Base-by-base conservation (phyloP, 192 early-diverging fungal genomes). In the Mortierella claussenii region DNA sequence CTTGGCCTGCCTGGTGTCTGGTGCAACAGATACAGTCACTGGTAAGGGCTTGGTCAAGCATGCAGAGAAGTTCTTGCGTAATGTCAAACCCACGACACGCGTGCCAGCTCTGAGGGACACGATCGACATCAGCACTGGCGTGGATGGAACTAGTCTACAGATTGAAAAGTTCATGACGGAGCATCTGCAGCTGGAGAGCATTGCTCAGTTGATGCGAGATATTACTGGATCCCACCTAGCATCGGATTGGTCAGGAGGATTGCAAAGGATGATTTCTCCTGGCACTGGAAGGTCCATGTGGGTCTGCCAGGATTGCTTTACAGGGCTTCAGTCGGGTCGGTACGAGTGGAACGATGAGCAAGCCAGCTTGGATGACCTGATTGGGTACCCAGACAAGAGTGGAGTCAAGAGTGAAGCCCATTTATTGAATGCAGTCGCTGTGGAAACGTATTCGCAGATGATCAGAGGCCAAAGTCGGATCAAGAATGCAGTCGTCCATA, bases 311-410 rank as follows among this genome's bases (percentile, higher is more conserved):
- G 54, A 66, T 12, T 76, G 73, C 52, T 66, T 61, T 30, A 27
- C 27, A 0, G 58, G 52, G 3, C 42, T 76, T 23, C 56, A 67
- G 23, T 45, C 50, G 6, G 73, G 63, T 1, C 30, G 47, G 10
- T 62, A 60, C 28, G 49, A 33, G n/a, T 62, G 59, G 69, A 53
- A 67, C 17, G 73, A 76, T 12, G 64, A 67, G n/a, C 73, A 67
- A 28, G 63, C 73, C 2, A 56, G 57, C 13, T 36, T 76, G 32
- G 58, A 66, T 36, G 73, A 76, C 47, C 40, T 76, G 37, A 60
- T 76, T 33, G 44, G 23, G 1, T 66, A 51, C 26, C 73, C 73
- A 1, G 73, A 66, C 23, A 60, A 52, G 37, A 49, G 50, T 21
- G 65, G 73, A 18, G 44, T 61, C 28, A 76, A 57, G 59, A 76